Evolutionary conservation across 257 asterid species (phyloP), one percentile per base, ranked within the genome.

Genomic region (Prunella vulgaris): DNA sequence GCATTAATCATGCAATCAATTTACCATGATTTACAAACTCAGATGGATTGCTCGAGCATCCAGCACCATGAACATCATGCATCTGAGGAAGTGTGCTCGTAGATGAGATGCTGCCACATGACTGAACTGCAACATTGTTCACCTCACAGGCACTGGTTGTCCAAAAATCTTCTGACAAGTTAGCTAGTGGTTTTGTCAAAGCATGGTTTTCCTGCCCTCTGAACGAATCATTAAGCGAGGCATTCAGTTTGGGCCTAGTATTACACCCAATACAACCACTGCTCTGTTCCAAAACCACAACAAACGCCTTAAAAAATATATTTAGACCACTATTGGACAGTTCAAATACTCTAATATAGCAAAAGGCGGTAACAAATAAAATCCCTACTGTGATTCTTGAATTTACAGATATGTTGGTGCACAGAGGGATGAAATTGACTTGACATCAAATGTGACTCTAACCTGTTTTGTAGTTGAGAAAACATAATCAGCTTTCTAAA

Each of bases 241-340:
- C 65, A 74, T 60, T 83, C 74, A 84, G 74, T 74, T 83, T 70
- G 71, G 85, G 69, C 84, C 79, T 74, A 72, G 40, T 48, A 85
- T 70, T 68, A 79, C 84, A 81, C 80, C 97, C 97, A 85, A 93
- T 74, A 93, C 96, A 93, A 71, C 94, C 85, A 84, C 94, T 93
- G 97, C 85, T 78, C 97, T 93, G 97, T 85, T 85, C 59, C 81
- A 85, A 76, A 81, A 83, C 42, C 82, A 65, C 71, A 76, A 60
- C 52, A 51, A 68, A 30, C 68, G 75, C 79, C 74, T 82, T 80
- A 80, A 83, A 85, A 75, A 72, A 77, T 75, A 82, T 56, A 70
- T 68, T 70, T 57, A 65, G 28, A 63, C 60, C 2, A 48, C 46
- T 13, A 25, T 22, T 33, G 46, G 20, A 17, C 22, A 22, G 42